These are phyloP conservation scores for Neofusicoccum ribis DNA, from an alignment of 2,329 filamentous ascomycete species.

Conservation along the genomic window DNA sequence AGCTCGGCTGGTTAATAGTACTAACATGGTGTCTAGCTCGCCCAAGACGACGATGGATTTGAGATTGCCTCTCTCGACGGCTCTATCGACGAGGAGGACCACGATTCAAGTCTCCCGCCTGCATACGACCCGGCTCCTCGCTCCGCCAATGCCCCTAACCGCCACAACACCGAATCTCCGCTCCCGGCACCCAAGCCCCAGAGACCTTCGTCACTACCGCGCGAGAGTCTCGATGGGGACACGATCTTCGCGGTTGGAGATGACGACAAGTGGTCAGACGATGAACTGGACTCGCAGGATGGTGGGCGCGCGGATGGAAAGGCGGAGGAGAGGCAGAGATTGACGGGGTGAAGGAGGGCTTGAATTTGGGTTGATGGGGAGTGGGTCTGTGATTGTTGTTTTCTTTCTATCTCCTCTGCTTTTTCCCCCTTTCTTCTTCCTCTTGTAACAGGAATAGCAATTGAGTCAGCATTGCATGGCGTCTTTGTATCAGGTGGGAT, in stretches of 20 bases:
- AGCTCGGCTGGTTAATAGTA: background rate
- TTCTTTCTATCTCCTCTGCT: no score
- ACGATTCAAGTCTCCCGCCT: constrained; percentile 30
- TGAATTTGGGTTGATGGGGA: no score
- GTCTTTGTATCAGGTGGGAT: no score
- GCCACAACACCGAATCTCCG: constrained; percentile 40
- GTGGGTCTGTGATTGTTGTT: no score
- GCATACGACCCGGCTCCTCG: constrained; percentile 43
- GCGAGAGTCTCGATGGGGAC: constrained; percentile 77
- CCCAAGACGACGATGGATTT: constrained; percentile 97
- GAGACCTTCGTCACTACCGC: constrained; percentile 50
- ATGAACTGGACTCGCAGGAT: constrained; percentile 53
- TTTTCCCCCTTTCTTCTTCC: no score
- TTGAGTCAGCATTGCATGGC: no score
- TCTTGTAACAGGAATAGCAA: no score
- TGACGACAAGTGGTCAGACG: constrained; percentile 83
- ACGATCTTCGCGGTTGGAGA: constrained; percentile 92
- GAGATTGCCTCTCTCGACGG: constrained; percentile 92
- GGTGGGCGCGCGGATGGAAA: constrained; percentile 39
- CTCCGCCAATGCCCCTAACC: constrained; percentile 23
- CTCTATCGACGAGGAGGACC: constrained; percentile 65
- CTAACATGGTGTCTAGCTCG: constrained; percentile 59
- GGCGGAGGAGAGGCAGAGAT: constrained; percentile 26
- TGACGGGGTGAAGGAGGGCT: constrained; percentile 27
- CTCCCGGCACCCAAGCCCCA: constrained; percentile 55